phyloP scores from a whole-genome alignment of 257 asterid species.

The Solanum lignicaule region DNA sequence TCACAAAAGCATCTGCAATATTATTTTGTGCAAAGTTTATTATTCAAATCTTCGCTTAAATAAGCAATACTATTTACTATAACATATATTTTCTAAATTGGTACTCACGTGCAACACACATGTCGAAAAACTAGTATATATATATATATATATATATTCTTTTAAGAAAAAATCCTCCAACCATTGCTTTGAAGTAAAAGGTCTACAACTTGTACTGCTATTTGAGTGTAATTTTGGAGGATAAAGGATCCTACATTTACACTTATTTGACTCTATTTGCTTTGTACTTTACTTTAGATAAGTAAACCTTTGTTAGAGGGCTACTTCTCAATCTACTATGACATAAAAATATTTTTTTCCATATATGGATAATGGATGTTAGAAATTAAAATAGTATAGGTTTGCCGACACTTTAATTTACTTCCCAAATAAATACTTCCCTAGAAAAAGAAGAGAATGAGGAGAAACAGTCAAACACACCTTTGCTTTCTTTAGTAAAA shows the following conservation, averaged over 20 bases:
- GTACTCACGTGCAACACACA: too few relatives aligned
- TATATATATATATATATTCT: too few relatives aligned
- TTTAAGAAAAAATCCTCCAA: too few relatives aligned
- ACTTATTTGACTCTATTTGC: not conserved
- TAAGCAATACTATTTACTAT: too few relatives aligned
- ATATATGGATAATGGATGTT: not conserved
- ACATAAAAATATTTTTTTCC: not conserved
- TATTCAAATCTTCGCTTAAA: too few relatives aligned
- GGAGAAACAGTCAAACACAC: not conserved
- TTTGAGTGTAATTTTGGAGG: not conserved
- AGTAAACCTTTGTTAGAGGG: not conserved
- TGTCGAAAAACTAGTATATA: too few relatives aligned
- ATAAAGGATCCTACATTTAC: not conserved
- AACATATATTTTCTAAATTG: too few relatives aligned
- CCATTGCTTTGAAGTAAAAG: not conserved
- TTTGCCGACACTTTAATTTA: not conserved
- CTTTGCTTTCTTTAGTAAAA: not conserved
- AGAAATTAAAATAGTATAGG: not conserved
- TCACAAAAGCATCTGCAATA: too few relatives aligned
- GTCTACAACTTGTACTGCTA: not conserved
- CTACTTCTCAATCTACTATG: not conserved
- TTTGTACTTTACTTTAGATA: not conserved
- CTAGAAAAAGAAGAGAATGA: not conserved
- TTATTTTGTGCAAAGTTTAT: too few relatives aligned
- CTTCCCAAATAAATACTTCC: not conserved